Percentiles rank a stretch among this genome's conserved stretches.
phyloP scores from a whole-genome alignment of 2,329 filamentous ascomycete genomes.

The Alternaria sp. region DNA sequence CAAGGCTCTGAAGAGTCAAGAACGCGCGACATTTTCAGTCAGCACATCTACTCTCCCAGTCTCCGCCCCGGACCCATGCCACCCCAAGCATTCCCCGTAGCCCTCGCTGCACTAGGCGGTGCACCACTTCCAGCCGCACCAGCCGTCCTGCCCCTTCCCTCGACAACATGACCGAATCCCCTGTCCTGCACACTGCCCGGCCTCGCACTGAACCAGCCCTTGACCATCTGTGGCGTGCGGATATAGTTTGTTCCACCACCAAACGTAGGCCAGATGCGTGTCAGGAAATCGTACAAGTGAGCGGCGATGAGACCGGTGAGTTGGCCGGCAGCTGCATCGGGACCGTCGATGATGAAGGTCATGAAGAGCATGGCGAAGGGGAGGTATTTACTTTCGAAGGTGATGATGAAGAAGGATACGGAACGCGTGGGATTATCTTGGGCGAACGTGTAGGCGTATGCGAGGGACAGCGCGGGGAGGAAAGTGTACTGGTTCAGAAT shows the following conservation, averaged over 20 bases:
- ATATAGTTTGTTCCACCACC: slow-evolving; percentile 83
- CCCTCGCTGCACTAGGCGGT: slow-evolving; percentile 30
- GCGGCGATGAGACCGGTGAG: slow-evolving; percentile 83
- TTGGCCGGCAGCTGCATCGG: slow-evolving; percentile 67
- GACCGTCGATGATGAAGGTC: slow-evolving; percentile 73
- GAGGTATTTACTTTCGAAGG: slow-evolving; percentile 80
- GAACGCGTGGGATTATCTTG: slow-evolving; percentile 84
- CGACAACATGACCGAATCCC: slow-evolving; percentile 69
- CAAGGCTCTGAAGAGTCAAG: not conserved
- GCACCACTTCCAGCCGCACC: slow-evolving; percentile 23
- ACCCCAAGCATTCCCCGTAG: slow-evolving; percentile 36
- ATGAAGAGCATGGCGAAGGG: slow-evolving; percentile 82
- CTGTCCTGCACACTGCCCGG: slow-evolving; percentile 58
- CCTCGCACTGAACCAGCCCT: slow-evolving; percentile 67
- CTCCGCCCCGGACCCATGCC: slow-evolving; percentile 44
- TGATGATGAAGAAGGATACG: slow-evolving; percentile 81
- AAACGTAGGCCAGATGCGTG: slow-evolving; percentile 85
- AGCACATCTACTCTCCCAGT: slow-evolving; percentile 30
- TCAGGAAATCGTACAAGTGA: slow-evolving; percentile 90
- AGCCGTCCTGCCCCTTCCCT: slow-evolving; percentile 34
- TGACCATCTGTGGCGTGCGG: slow-evolving; percentile 75
- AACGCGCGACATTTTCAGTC: slow-evolving; percentile 13
- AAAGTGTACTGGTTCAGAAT: slow-evolving; percentile 63
- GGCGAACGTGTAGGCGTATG: slow-evolving; percentile 82
- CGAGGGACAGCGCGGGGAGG: slow-evolving; percentile 71